phyloP scores from a whole-genome alignment of 768 basidiomycete genomes.

The Boletus sp. region DNA sequence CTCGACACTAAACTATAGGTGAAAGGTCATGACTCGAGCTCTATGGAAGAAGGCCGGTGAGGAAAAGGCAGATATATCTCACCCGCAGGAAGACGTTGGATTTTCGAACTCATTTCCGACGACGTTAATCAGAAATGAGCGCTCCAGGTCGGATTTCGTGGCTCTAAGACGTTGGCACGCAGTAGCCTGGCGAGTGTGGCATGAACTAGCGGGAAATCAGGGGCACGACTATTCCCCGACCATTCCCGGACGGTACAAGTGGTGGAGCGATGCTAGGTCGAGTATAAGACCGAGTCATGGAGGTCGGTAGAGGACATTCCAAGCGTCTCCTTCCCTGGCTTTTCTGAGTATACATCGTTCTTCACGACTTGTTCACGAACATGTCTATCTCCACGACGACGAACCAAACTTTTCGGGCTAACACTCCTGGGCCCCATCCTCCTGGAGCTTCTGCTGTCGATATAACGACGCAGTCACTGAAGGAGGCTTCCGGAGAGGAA shows the following conservation, averaged over 20 bases:
- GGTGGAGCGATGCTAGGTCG: constrained; percentile 1
- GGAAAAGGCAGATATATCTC: constrained; percentile 17
- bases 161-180: not conserved
- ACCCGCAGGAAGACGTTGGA: constrained; percentile 4
- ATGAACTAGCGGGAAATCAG: not conserved
- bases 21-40: not conserved
- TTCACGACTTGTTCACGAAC: not conserved
- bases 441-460: not conserved
- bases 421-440: not conserved
- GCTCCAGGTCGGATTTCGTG: not conserved
- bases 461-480: not conserved
- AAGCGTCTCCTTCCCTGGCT: not conserved
- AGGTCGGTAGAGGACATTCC: constrained; percentile 3
- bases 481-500: constrained; percentile 4
- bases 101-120: constrained; percentile 9
- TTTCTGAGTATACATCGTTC: constrained; percentile 5
- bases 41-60: constrained; percentile 1
- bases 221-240: not conserved
- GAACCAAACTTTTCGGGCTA: not conserved
- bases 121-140: not conserved
- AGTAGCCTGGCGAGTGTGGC: not conserved
- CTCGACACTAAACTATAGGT: constrained; percentile 4
- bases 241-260: not conserved
- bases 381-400: constrained; percentile 11
- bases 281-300: constrained; percentile 18